Evolutionary conservation across 345 rosid genomes (phyloP), one percentile per base, ranked within the genome.

Genomic region (Salix koriyanagi): DNA sequence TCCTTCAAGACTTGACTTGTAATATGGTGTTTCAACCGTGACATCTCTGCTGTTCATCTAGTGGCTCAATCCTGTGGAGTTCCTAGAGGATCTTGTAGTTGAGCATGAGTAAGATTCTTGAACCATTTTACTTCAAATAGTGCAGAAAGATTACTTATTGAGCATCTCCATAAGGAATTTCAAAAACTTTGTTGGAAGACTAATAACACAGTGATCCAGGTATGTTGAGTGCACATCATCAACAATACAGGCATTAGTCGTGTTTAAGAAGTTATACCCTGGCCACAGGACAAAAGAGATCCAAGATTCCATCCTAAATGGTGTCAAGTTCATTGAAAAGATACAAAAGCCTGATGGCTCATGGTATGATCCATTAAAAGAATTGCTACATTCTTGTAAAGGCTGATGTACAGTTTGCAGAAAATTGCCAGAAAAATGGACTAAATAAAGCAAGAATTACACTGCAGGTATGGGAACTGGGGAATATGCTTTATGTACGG

Each of bases 391-490:
- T 46, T 12, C 4, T 44, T 44, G 3, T 13, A 44, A 44, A 44
- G 50, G 50, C 5, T 44, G 50, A 13, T 46, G 50, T 46, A 14
- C 50, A 65, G 19, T 3, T 28, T 10, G 37, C 18, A 65, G 37
- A 36, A 28, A 65, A 65, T 26, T 11, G 21, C 4, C 7, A 32
- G 34, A 15, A 36, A n/a, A 6, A 16, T 60, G 58, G 46, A 32
- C 34, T 7, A 23, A 2, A 21, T 28, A 72, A 56, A 14, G 36
- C 5, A 18, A 32, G 56, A 25, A 61, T 36, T 16, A 5, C n/a
- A 5, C n/a, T 13, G 14, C 54, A 80, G 83, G 83, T 75, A 80
- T 48, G 83, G 83, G 21, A 67, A 58, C 26, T 80, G 83, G 83
- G 83, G 83, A 54, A 68, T 80, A 4, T 80, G 83, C 74, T 80